These are phyloP conservation scores for Blepharisma undulans DNA, from an alignment of 169 alveolate species.

Conservation along the genomic window DNA sequence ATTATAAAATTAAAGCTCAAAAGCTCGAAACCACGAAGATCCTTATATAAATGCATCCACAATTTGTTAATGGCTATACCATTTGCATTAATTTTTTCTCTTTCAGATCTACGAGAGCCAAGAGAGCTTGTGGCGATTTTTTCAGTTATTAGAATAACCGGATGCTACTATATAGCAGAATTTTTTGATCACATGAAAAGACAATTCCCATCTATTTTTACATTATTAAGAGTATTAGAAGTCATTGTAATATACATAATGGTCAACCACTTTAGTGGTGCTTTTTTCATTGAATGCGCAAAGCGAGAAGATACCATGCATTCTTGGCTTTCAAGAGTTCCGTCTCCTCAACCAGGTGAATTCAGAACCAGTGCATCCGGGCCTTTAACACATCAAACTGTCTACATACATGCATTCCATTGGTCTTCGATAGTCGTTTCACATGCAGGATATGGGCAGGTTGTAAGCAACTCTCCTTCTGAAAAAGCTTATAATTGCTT, in stretches of 20 bases:
- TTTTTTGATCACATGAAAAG: conserved; percentile 14
- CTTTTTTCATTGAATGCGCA: conserved; percentile 38
- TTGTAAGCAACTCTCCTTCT: conserved; percentile 28
- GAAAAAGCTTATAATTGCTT: conserved; percentile 52
- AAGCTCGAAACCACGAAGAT: not conserved
- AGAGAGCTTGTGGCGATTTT: conserved; percentile 36
- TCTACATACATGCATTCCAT: conserved; percentile 53
- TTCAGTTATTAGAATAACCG: conserved; percentile 42
- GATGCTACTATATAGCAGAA: conserved; percentile 30
- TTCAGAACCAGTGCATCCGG: not conserved
- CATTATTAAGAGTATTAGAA: conserved; percentile 45
- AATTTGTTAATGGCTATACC: conserved; percentile 43
- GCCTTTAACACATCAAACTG: not conserved
- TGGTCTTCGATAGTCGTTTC: conserved; percentile 51
- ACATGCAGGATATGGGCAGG: conserved; percentile 56
- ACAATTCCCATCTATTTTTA: not conserved
- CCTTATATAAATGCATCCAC: not conserved
- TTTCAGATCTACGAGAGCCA: not conserved
- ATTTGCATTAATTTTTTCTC: conserved; percentile 42
- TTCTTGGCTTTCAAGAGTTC: conserved; percentile 55
- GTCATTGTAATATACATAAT: conserved; percentile 45
- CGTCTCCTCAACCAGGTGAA: conserved; percentile 29
- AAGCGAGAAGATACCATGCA: conserved; percentile 18
- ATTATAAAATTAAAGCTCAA: not conserved
- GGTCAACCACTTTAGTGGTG: conserved; percentile 45